Percentiles rank a stretch among this genome's conserved stretches.
These are phyloP conservation scores for Corylus avellana DNA, from an alignment of 306 rosid species.

Conservation along the genomic window DNA sequence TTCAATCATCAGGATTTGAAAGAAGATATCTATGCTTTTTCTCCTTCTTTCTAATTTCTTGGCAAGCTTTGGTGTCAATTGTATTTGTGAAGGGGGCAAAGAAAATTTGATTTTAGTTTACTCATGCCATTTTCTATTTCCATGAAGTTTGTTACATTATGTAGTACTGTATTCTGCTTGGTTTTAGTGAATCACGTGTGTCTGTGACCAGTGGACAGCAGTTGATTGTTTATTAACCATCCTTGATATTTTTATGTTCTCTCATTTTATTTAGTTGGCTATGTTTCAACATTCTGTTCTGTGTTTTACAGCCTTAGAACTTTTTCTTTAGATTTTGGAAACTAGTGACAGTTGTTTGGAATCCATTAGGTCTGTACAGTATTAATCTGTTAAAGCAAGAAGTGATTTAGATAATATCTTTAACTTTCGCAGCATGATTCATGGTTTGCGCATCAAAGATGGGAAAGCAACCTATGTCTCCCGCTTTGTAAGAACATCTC, in stretches of 20 bases:
- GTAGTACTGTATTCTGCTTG: no score
- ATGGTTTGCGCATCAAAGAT: constrained; percentile 92
- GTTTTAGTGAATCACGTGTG: not conserved
- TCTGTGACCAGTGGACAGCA: not conserved
- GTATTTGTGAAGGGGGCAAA: not conserved
- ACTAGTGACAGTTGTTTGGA: not conserved
- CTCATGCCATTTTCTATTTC: not conserved
- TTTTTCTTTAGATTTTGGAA: not conserved
- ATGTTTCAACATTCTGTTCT: constrained; percentile 4
- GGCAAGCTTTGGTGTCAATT: not conserved
- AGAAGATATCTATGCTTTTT: not conserved
- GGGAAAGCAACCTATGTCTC: constrained; percentile 92
- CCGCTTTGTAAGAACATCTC: constrained; percentile 79
- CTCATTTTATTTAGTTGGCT: not conserved
- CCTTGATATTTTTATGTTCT: not conserved
- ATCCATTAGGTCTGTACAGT: not conserved
- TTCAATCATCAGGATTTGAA: not conserved
- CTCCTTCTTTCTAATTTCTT: not conserved
- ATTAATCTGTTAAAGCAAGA: constrained; percentile 11
- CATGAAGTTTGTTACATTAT: no score
- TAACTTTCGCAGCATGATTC: constrained; percentile 75
- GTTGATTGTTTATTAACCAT: not conserved
- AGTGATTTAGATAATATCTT: constrained; percentile 18
- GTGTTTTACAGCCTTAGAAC: constrained; percentile 8
- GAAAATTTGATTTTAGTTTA: not conserved